These are phyloP conservation scores for Microstegium vimineum DNA, from an alignment of 176 grass and related monocot species.

Conservation along the genomic window DNA sequence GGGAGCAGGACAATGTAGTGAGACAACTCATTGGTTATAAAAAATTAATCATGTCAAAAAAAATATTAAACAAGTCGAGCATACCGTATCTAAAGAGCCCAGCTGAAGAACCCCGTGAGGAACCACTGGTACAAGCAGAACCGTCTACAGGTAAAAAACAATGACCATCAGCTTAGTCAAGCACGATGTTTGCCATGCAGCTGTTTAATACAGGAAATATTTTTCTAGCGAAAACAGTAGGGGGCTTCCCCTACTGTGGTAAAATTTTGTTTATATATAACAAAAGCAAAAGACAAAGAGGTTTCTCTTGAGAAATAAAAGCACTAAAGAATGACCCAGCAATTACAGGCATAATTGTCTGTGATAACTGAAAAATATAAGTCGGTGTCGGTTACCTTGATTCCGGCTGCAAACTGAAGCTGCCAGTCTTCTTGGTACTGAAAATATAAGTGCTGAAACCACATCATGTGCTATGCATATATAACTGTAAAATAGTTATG, in stretches of 20 bases:
- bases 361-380: background rate
- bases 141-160: conserved; percentile 53
- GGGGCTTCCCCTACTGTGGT: background rate
- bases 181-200: conserved; percentile 9
- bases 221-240: background rate
- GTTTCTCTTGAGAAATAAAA: background rate
- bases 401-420: conserved; percentile 57
- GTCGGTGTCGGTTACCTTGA: conserved; percentile 36
- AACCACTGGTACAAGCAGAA: conserved; percentile 57
- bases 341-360: background rate
- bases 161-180: background rate
- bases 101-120: conserved; percentile 65
- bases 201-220: background rate
- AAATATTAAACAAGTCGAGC: background rate
- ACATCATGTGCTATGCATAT: conserved; percentile 8
- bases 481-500: background rate
- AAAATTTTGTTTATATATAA: background rate
- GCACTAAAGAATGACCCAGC: background rate
- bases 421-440: conserved; percentile 56
- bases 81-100: conserved; percentile 64
- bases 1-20: background rate
- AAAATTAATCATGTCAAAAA: background rate
- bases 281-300: background rate
- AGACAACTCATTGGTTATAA: background rate
- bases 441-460: conserved; percentile 27